Percentiles rank a stretch among this genome's conserved stretches.
Evolutionary conservation across 75 land plant genomes (phyloP).

Genomic region (Selaginella tamariscina): DNA sequence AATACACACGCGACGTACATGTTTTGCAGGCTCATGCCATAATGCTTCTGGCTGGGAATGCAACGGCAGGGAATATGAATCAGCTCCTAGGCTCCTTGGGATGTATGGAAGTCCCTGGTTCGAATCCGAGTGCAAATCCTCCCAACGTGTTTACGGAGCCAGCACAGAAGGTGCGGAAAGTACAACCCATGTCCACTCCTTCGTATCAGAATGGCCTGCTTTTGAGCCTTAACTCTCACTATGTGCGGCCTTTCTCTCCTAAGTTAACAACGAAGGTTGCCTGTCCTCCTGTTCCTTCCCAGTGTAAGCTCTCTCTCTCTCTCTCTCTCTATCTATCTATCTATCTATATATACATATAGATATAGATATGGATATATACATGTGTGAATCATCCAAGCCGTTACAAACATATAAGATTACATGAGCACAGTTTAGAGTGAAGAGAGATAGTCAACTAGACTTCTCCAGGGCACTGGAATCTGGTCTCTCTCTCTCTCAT

Average conservation of each 20-base stretch:
- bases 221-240: neutral
- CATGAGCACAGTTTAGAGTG: too few species aligned
- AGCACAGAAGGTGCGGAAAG: neutral
- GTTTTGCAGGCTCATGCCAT: slow-evolving; percentile 48
- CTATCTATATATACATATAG: neutral
- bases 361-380: too few species aligned
- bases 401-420: too few species aligned
- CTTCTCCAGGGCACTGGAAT: too few species aligned
- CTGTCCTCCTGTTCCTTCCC: neutral
- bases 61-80: slow-evolving; percentile 5
- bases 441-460: too few species aligned
- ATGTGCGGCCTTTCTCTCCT: neutral
- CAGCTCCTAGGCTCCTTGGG: neutral
- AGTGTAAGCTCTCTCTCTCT: neutral
- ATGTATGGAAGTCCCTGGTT: neutral
- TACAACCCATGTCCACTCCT: neutral
- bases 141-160: neutral
- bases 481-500: too few species aligned
- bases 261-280: too few species aligned
- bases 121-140: too few species aligned
- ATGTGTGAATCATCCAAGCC: too few species aligned
- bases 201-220: neutral
- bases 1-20: neutral
- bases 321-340: neutral
- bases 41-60: slow-evolving; percentile 48